Base-by-base conservation (phyloP, 73 alveolate genomes). In the Urostyla sp. region DNA sequence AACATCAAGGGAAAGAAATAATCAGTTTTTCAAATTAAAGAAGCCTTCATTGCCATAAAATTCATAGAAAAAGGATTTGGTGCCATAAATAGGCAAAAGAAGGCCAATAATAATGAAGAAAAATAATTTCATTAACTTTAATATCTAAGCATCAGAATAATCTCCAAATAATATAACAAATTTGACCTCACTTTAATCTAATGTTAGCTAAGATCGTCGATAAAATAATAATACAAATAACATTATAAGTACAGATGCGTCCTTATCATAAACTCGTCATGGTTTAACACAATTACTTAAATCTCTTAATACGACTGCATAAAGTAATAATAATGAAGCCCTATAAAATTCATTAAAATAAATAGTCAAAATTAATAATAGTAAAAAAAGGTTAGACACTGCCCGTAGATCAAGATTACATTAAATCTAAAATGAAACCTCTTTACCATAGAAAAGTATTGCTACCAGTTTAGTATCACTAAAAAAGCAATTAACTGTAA, bases 61-160 rank as follows among this genome's bases (percentile, higher is more conserved):
- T 36, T 27, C 6, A 40, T 43, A 37, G 66, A 40, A 37, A 23
- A 31, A 16, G 10, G 52, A 16, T 40, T 10, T 40, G 10, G 52
- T 69, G 24, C 83, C 83, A 5, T 69, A 45, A 69, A 69, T 69
- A 7, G 83, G 83, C 24, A 69, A 69, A 28, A 69, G 83, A 69
- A 69, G 48, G 36, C 83, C 83, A 1, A 24, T 69, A 11, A 69
- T 69, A n/a, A 69, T 69, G 4, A 69, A 54, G 36, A 69, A 69
- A 36, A 69, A 69, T 49, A 69, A 69, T 24, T 69, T 48, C 18
- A n/a, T 63, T 23, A 24, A 63, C 36, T 24, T 3, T 38, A 16
- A 34, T 15, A 37, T 43, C 13, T 4, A 52, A 38, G 60, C 16
- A 3, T 6, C 15, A 13, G 44, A 63, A 6, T 46, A 35, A 16